These are phyloP conservation scores for Colletotrichum sp. DNA, from an alignment of 2,329 filamentous ascomycete genomes.

Conservation along the genomic window DNA sequence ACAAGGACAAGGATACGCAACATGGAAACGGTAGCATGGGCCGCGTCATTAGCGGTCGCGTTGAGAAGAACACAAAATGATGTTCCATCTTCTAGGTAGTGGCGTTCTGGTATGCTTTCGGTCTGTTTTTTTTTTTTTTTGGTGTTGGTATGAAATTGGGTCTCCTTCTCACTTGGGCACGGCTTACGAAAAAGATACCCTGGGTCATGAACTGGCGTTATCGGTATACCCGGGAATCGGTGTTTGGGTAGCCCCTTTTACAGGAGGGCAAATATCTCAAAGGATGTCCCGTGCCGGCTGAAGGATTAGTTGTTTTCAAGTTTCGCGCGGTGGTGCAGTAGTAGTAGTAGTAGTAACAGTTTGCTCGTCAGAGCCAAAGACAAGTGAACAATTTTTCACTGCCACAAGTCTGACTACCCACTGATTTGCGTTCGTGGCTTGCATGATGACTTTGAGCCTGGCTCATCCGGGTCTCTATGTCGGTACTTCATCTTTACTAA, in stretches of 20 bases:
- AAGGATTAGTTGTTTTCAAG: background rate
- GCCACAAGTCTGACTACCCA: background rate
- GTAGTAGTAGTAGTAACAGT: background rate
- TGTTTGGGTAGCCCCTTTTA: background rate
- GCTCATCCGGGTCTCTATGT: background rate
- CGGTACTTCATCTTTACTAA: background rate
- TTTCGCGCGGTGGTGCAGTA: background rate
- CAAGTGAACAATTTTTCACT: background rate
- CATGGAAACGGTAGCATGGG: background rate
- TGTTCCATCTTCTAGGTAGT: background rate
- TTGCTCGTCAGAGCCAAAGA: background rate
- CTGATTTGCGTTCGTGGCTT: background rate
- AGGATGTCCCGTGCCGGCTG: background rate
- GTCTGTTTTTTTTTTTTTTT: background rate
- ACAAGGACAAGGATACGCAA: conserved; percentile 18
- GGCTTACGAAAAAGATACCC: background rate
- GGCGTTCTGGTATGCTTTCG: background rate
- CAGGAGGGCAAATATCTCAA: background rate
- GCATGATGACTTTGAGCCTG: background rate
- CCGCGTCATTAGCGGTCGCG: background rate
- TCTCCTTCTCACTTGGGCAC: background rate
- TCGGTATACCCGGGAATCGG: background rate
- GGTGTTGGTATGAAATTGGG: background rate
- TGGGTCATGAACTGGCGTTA: background rate
- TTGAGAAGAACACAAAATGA: background rate